Evolutionary conservation across 768 basidiomycete genomes (phyloP), one percentile per base, ranked within the genome.

Genomic region (Kwoniella dejecticola): DNA sequence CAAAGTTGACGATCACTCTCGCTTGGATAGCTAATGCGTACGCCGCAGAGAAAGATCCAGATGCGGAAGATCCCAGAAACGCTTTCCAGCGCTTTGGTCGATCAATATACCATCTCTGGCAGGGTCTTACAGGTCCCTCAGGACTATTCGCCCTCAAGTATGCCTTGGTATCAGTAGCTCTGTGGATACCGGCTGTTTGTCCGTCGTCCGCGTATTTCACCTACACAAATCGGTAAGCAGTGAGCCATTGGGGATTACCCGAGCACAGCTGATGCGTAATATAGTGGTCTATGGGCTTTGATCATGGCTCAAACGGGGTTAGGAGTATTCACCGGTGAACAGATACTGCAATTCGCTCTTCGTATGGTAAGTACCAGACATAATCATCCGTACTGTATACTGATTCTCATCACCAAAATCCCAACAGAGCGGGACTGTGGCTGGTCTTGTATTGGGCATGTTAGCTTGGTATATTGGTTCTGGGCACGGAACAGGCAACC

Each of bases 271-370:
- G 82, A 82, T 84, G 33, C 84, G 55, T 62, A 68, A 2, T 63
- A 83, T 53, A 83, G 82, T 57, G 83, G 83, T 4, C 53, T 85
- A 3, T 86, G 84, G 84, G 84, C 84, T 4, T 74, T 86, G 48
- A 84, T 86, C 68, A 86, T 85, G 83, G 82, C 84, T 0, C 86
- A 86, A 66, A 85, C 83, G 0, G 84, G 83, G 13, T 60, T 86
- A 53, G 84, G 83, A 46, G 81, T 86, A 33, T 86, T 82, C 66
- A 81, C 82, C 2, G 84, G 84, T 8, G 85, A 87, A 71, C 86
- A 86, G 69, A 81, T 86, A 27, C 50, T 47, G 6, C 81, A 81
- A 36, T 83, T 84, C 64, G 59, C 84, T 38, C 67, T 81, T 24
- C 85, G 86, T 0, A 77, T 86, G 57, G 60, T 84, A 1, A 78